A percentile compares a stretch with the other conserved stretches of the same genome.
phyloP scores from a whole-genome alignment of 1,139 yeast species.

The Lodderomyces orthopsilosis region DNA sequence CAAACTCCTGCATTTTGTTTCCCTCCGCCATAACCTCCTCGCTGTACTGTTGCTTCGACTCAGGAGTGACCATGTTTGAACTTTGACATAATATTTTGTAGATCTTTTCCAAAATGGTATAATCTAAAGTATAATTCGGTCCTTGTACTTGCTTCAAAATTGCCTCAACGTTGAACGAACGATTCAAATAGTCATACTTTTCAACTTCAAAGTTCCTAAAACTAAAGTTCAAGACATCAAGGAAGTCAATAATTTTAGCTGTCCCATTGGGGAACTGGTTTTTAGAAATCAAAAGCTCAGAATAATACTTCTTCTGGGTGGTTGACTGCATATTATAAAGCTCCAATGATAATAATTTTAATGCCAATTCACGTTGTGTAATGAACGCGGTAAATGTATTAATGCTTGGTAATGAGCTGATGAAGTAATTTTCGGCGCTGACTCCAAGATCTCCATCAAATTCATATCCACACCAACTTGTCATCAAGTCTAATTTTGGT shows the following conservation, averaged over 20 bases:
- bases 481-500: constrained; percentile 48
- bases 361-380: constrained; percentile 56
- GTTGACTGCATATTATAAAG: constrained; percentile 53
- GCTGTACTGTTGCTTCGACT: constrained; percentile 23
- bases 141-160: constrained; percentile 25
- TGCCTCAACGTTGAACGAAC: constrained; percentile 27
- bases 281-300: constrained; percentile 49
- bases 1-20: constrained; percentile 28
- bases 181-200: constrained; percentile 41
- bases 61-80: constrained; percentile 19
- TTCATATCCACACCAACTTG: constrained; percentile 50
- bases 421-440: constrained; percentile 28
- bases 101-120: constrained; percentile 22
- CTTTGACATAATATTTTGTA: constrained; percentile 24
- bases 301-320: constrained; percentile 54
- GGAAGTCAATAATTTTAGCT: constrained; percentile 62
- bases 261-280: constrained; percentile 46
- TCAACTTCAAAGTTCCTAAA: constrained; percentile 38
- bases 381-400: constrained; percentile 63
- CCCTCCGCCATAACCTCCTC: constrained; percentile 29
- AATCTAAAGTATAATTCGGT: constrained; percentile 18
- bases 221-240: constrained; percentile 66
- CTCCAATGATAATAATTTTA: constrained; percentile 72
- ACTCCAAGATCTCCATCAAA: constrained; percentile 41
- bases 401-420: constrained; percentile 34